Evolutionary conservation across 192 early-diverging fungal species (phyloP), one percentile per base, ranked within the genome.

Genomic region (Chytriomyces confervae): DNA sequence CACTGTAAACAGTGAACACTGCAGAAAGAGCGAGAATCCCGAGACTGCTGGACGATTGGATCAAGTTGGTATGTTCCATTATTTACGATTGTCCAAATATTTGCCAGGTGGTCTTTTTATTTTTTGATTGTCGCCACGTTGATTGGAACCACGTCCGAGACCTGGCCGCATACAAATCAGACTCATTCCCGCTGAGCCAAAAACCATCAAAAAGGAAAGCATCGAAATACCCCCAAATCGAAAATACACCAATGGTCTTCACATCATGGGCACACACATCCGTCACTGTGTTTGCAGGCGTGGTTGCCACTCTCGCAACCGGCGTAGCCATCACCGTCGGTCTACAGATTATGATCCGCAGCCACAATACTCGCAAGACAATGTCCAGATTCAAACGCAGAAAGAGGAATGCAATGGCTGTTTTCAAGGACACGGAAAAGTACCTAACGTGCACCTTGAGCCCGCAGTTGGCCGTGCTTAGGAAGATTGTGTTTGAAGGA

Each of bases 291-390:
- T 77, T 76, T 16, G 62, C 79, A 23, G 80, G 77, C 29, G 74
- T 81, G 64, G 80, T 74, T 23, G 81, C 82, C 50, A 84, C 85
- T 1, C 74, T 82, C 47, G 82, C 82, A 61, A 81, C 85, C 5
- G 78, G 80, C 29, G 79, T 76, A 5, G 77, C 72, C 8, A 53
- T 86, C 47, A 69, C 76, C 27, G 82, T 78, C 61, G 80, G 77
- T 45, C 29, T 79, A 8, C 68, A 76, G 46, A 77, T 84, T 61
- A 20, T 86, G 43, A 78, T 86, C 50, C 76, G 72, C 7, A 69
- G 77, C 65, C 85, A 86, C 78, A 82, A 86, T 70, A 62, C 57
- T 11, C 49, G 64, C 3, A 67, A 69, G 6, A 45, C 75, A 4
- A 44, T 76, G 66, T 27, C 61, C 66, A 48, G 70, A 5, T 72